Percentiles rank a stretch among this genome's conserved stretches.
Conservation (phyloP, 257 asterid species). For the Solanum peruvianum region DNA sequence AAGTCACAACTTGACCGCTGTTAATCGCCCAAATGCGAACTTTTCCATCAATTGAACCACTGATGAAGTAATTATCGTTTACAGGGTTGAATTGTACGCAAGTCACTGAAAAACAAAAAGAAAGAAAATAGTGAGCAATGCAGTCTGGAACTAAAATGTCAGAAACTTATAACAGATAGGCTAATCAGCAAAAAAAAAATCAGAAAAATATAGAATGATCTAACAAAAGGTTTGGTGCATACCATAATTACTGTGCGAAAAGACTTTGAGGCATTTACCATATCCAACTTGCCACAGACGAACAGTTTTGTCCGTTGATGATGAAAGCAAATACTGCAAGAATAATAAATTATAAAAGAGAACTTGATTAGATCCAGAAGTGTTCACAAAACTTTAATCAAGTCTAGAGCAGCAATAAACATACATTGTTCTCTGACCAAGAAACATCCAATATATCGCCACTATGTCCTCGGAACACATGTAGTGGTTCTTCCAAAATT, state of each 20-base stretch:
- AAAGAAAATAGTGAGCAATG: background rate
- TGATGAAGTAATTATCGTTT: constrained; percentile 66
- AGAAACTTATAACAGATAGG: background rate
- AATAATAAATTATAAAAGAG: background rate
- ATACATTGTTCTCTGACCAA: constrained; percentile 71
- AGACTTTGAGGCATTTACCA: constrained; percentile 65
- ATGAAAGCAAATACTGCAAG: constrained; percentile 69
- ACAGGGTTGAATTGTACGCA: constrained; percentile 71
- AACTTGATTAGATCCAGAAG: background rate
- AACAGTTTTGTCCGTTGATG: constrained; percentile 80
- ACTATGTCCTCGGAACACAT: constrained; percentile 66
- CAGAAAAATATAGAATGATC: background rate
- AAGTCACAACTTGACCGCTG: constrained; percentile 64
- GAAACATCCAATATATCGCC: constrained; percentile 75
- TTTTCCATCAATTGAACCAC: constrained; percentile 98
- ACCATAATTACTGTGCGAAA: constrained; percentile 79
- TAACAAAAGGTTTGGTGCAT: background rate
- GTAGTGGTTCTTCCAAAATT: constrained; percentile 64
- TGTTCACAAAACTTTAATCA: background rate
- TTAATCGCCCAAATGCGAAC: constrained; percentile 71
- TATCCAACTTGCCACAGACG: constrained; percentile 83
- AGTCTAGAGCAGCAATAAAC: constrained; percentile 13
- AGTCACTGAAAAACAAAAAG: constrained; percentile 45
- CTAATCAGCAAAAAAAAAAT: background rate
- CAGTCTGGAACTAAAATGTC: background rate